Conservation (phyloP, 129 eudicot species). For the Helianthus tuberosus region DNA sequence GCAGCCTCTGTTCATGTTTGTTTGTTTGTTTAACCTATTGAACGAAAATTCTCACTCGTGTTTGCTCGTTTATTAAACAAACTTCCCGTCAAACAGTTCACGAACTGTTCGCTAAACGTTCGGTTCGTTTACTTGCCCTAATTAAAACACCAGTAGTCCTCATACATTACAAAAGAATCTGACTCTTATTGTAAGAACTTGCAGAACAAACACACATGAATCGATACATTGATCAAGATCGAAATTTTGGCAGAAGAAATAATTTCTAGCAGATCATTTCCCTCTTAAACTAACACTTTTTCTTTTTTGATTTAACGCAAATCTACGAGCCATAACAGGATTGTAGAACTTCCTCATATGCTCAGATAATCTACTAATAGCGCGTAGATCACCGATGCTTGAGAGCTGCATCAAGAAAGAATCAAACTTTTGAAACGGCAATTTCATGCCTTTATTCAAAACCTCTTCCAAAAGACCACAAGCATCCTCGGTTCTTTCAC, state of each 20-base stretch:
- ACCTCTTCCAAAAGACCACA: constrained; percentile 67
- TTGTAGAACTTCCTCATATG: constrained; percentile 91
- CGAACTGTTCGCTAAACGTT: neutral
- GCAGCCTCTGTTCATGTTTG: too few species aligned
- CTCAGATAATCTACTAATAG: constrained; percentile 71
- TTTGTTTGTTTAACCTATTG: too few species aligned
- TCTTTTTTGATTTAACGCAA: constrained; percentile 67
- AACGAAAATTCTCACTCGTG: too few species aligned
- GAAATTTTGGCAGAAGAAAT: neutral
- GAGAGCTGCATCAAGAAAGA: constrained; percentile 70
- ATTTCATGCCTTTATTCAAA: constrained; percentile 63
- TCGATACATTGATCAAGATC: neutral
- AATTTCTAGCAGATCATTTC: constrained; percentile 35
- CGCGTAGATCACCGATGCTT: constrained; percentile 62
- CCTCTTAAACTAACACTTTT: constrained; percentile 73
- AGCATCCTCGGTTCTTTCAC: constrained; percentile 56
- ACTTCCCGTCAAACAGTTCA: neutral
- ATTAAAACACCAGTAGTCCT: neutral
- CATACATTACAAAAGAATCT: neutral
- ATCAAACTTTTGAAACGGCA: constrained; percentile 78
- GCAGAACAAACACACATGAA: neutral
- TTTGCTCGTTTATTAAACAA: neutral
- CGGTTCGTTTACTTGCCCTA: too few species aligned
- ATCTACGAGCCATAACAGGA: constrained; percentile 94
- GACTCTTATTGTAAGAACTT: neutral